Evolutionary conservation across 1,284 basidiomycete genomes (phyloP), one percentile per base, ranked within the genome.

Genomic region (Hymenochaete sp.): DNA sequence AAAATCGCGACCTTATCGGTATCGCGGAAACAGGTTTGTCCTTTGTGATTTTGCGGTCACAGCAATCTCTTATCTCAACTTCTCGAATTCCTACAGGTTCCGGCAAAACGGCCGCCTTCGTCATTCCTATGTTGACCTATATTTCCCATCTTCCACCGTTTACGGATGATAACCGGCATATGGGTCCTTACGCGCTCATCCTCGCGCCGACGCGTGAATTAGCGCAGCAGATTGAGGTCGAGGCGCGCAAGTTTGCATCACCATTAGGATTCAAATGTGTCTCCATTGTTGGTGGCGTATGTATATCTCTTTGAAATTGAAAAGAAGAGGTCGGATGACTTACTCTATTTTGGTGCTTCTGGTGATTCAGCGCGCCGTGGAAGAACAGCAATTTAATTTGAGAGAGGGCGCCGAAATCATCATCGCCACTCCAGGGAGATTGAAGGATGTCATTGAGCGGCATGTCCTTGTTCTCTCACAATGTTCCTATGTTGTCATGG

Each of bases 41-140:
- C 18, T 26, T 22, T 42, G 25, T 46, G 29, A 32, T 31, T 29
- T 16, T 27, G 32, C 45, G 32, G 40, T 21, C 38, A 18, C 40
- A 21, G 52, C 10, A 47, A 10, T 28, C 42, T 35, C 31, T 27
- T 19, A 55, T 38, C 19, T 47, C 44, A 40, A 35, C 26, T n/a
- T 44, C 13, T 11, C 5, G 14, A 27, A 27, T 39, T 21, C 44
- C 19, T 43, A 31, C 48, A 91, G 91, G 92, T 71, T 98, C 95
- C 55, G 95, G 95, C 61, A 98, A 98, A 71, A 98, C 95, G 11
- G 95, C 93, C n/a, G 92, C 93, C 2, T 98, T 98, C 65, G 92
- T 98, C 50, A 95, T 98, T 44, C 95, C 95, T 14, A 95, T 98
- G 90, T 73, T 98, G 39, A 73, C 90, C 24, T 98, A 97, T 67